Percentiles rank a stretch among this genome's conserved stretches.
phyloP scores from a whole-genome alignment of 352 stramenopile genomes.

The Phytophthora tubulina region DNA sequence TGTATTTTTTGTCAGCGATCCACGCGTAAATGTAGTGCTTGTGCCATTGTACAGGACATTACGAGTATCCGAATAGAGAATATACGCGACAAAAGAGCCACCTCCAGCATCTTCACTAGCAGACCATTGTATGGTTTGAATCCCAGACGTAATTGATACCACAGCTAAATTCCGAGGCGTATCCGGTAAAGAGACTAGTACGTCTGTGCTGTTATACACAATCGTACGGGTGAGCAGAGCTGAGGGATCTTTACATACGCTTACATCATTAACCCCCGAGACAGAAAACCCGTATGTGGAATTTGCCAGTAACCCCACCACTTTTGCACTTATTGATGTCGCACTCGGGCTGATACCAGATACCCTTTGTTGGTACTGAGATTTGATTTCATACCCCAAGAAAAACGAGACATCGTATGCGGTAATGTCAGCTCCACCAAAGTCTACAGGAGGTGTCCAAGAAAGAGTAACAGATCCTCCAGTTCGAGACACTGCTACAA shows the following conservation, averaged over 20 bases:
- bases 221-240: slow-evolving; percentile 40
- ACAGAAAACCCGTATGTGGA: slow-evolving; percentile 69
- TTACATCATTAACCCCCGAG: slow-evolving; percentile 63
- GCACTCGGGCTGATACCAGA: slow-evolving; percentile 32
- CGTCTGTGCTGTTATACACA: slow-evolving; percentile 47
- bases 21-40: slow-evolving; percentile 45
- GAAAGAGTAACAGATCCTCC: slow-evolving; percentile 52
- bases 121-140: slow-evolving; percentile 57
- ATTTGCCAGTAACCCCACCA: slow-evolving; percentile 54
- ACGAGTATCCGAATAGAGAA: slow-evolving; percentile 43
- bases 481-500: slow-evolving; percentile 37
- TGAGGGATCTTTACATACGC: slow-evolving; percentile 44
- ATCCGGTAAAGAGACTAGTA: slow-evolving; percentile 42
- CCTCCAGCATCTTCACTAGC: slow-evolving; percentile 54
- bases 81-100: slow-evolving; percentile 41
- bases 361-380: slow-evolving; percentile 51
- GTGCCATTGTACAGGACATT: slow-evolving; percentile 57
- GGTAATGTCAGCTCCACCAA: slow-evolving; percentile 60
- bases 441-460: slow-evolving; percentile 61
- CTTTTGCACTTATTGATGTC: slow-evolving; percentile 41
- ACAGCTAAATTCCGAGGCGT: slow-evolving; percentile 47
- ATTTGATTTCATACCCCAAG: slow-evolving; percentile 36
- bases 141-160: slow-evolving; percentile 42
- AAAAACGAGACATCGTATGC: slow-evolving; percentile 63
- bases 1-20: slow-evolving; percentile 46